A percentile compares a stretch with the other conserved stretches of the same genome.
These are phyloP conservation scores for Martensiomyces pterosporus DNA, from an alignment of 192 early-diverging fungal species.

Conservation along the genomic window DNA sequence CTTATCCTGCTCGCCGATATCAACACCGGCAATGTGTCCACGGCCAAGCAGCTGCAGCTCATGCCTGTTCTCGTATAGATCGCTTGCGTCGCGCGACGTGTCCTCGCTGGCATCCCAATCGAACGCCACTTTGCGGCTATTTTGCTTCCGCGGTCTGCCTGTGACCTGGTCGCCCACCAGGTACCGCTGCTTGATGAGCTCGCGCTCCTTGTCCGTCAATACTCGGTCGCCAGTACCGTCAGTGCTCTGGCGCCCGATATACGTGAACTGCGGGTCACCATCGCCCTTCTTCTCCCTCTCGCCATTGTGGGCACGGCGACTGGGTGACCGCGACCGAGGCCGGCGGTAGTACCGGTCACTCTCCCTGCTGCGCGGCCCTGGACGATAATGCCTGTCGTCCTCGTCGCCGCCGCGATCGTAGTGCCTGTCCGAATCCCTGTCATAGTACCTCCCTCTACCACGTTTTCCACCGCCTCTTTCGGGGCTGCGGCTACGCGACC, in stretches of 20 bases:
- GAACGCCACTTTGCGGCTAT: slow-evolving; percentile 96
- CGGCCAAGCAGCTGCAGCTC: slow-evolving; percentile 79
- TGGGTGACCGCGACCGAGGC: neutral
- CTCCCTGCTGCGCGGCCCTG: neutral
- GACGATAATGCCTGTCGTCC: slow-evolving; percentile 1
- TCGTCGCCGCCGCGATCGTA: slow-evolving; percentile 3
- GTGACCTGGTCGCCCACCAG: slow-evolving; percentile 70
- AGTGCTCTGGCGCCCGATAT: slow-evolving; percentile 22
- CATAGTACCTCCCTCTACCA: slow-evolving; percentile 8
- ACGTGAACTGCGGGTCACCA: slow-evolving; percentile 7
- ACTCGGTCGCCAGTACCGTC: slow-evolving; percentile 45
- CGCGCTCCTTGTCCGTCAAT: slow-evolving; percentile 55
- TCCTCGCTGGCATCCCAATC: slow-evolving; percentile 97
- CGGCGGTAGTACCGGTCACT: too few relatives aligned
- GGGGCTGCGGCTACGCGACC: slow-evolving; percentile 16
- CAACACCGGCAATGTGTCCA: too few relatives aligned
- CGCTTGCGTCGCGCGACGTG: slow-evolving; percentile 89
- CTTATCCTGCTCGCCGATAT: too few relatives aligned
- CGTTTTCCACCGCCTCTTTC: too few relatives aligned
- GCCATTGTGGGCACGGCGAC: slow-evolving; percentile 4
- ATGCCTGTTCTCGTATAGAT: slow-evolving; percentile 75
- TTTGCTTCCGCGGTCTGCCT: slow-evolving; percentile 75
- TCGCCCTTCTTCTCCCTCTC: neutral
- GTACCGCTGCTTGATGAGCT: slow-evolving; percentile 73
- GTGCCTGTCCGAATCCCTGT: slow-evolving; percentile 11